Percentiles rank a stretch among this genome's conserved stretches.
Evolutionary conservation across 2,329 filamentous ascomycete genomes (phyloP).

Genomic region (Penicillium palitans): DNA sequence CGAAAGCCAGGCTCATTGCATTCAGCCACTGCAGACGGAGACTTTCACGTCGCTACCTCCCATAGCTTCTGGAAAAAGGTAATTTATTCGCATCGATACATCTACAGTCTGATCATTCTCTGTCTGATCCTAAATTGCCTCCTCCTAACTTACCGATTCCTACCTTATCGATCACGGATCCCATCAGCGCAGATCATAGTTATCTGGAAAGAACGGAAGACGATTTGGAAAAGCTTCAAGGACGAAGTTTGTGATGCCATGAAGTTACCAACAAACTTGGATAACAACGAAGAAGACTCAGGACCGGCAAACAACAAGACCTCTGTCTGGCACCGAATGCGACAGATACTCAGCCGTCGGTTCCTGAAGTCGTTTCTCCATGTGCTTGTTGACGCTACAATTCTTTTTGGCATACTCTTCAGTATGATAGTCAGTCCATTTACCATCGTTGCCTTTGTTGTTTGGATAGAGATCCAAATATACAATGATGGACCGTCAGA

Average conservation of each 20-base stretch:
- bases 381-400: constrained; percentile 13
- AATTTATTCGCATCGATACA: constrained; percentile 29
- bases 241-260: constrained; percentile 12
- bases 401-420: constrained; percentile 24
- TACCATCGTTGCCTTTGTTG: constrained; percentile 33
- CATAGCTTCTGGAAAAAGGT: constrained; percentile 19
- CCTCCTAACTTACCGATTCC: constrained; percentile 24
- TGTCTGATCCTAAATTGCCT: constrained; percentile 28
- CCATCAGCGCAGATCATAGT: constrained; percentile 26
- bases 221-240: constrained; percentile 23
- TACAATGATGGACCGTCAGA: constrained; percentile 30
- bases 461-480: constrained; percentile 37
- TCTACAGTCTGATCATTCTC: constrained; percentile 31
- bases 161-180: constrained; percentile 28
- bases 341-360: constrained; percentile 7
- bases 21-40: constrained; percentile 12
- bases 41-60: constrained; percentile 9
- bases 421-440: constrained; percentile 35
- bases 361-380: constrained; percentile 17
- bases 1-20: constrained; percentile 24
- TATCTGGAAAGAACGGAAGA: constrained; percentile 27
- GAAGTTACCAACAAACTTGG: not conserved
- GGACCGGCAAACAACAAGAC: not conserved
- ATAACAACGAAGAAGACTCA: not conserved
- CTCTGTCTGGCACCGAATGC: constrained; percentile 1